These are phyloP conservation scores for Vickermania ingenoplastis DNA, from an alignment of 208 protist genomes.

Conservation along the genomic window DNA sequence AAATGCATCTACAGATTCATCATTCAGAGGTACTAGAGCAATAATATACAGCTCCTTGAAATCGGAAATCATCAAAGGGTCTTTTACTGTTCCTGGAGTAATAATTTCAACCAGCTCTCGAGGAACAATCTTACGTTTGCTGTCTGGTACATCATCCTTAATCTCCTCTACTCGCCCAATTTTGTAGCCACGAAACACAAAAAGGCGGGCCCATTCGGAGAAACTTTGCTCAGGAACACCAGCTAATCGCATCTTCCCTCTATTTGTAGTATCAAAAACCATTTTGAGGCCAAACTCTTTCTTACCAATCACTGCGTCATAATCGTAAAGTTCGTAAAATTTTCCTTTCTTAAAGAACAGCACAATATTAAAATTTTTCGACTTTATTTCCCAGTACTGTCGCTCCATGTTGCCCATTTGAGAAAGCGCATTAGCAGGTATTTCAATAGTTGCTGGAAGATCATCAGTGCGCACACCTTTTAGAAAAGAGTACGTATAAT, in stretches of 20 bases:
- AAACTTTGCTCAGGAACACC: slow-evolving; percentile 92
- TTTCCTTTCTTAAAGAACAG: slow-evolving; percentile 96
- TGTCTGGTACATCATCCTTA: slow-evolving; percentile 32
- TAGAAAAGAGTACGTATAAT: slow-evolving; percentile 74
- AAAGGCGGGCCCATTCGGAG: slow-evolving; percentile 82
- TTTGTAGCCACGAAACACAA: slow-evolving; percentile 91
- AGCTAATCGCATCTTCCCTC: slow-evolving; percentile 88
- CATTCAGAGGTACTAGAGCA: slow-evolving; percentile 23
- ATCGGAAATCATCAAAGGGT: slow-evolving; percentile 71
- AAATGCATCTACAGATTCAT: slow-evolving; percentile 45
- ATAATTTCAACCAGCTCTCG: slow-evolving; percentile 85
- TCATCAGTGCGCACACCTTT: slow-evolving; percentile 38
- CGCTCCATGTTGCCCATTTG: slow-evolving; percentile 90
- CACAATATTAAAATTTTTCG: slow-evolving; percentile 84
- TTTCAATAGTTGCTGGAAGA: slow-evolving; percentile 57
- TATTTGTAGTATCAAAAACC: slow-evolving; percentile 73
- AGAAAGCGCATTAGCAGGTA: slow-evolving; percentile 64
- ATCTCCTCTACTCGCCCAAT: slow-evolving; percentile 91
- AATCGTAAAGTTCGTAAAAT: slow-evolving; percentile 95
- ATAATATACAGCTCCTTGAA: slow-evolving; percentile 64
- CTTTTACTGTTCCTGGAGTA: slow-evolving; percentile 88
- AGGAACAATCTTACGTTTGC: slow-evolving; percentile 44
- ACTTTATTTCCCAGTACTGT: slow-evolving; percentile 95
- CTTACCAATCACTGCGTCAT: slow-evolving; percentile 86
- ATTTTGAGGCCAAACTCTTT: slow-evolving; percentile 92